Conservation (phyloP, 331 rosid genomes). For the Rosa hybrid region DNA sequence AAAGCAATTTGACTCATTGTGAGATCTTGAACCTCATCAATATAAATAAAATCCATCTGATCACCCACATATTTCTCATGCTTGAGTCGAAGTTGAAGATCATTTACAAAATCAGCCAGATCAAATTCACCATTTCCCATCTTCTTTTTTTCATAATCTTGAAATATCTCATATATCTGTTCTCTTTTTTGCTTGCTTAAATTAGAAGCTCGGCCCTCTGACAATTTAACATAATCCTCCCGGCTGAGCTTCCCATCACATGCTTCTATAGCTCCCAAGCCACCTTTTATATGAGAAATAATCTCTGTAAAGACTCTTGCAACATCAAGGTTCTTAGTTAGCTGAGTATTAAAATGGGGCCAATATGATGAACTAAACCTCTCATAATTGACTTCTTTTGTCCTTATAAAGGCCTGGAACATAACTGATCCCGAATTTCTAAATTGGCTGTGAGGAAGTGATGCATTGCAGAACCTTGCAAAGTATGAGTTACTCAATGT, state of each 20-base stretch:
- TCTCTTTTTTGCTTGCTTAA: conserved; percentile 46
- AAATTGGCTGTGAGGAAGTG: conserved; percentile 17
- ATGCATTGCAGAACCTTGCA: conserved; percentile 43
- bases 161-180: conserved; percentile 49
- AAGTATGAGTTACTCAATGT: conserved; percentile 66
- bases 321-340: conserved; percentile 55
- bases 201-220: conserved; percentile 45
- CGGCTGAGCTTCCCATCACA: conserved; percentile 47
- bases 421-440: conserved; percentile 41
- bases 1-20: conserved; percentile 75
- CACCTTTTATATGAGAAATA: conserved; percentile 70
- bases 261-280: conserved; percentile 33
- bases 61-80: conserved; percentile 47
- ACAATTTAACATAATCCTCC: conserved; percentile 45
- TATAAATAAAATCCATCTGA: conserved; percentile 56
- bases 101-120: conserved; percentile 65
- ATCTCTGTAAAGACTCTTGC: conserved; percentile 64
- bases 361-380: conserved; percentile 58
- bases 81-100: conserved; percentile 55
- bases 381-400: conserved; percentile 64
- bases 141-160: conserved; percentile 65
- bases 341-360: conserved; percentile 59
- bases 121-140: conserved; percentile 58
- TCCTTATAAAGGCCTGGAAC: conserved; percentile 47
- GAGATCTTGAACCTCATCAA: conserved; percentile 85